Percentiles rank a stretch among this genome's conserved stretches.
Evolutionary conservation across 352 stramenopile species (phyloP).

Genomic region (Pythium phragmiticola): DNA sequence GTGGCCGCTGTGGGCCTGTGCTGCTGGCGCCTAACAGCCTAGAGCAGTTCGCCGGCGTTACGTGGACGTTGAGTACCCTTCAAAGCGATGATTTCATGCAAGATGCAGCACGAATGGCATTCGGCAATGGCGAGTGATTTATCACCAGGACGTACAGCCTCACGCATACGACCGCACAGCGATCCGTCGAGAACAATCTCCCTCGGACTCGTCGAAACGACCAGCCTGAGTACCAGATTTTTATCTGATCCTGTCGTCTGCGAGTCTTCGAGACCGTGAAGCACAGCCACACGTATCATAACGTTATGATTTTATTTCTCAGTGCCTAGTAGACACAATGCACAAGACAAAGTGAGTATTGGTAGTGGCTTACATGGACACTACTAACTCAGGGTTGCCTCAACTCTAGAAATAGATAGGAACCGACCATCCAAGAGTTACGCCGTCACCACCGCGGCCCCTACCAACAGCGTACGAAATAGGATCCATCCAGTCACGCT

Average conservation of each 20-base stretch:
- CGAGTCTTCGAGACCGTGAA: too few relatives aligned
- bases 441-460: not conserved
- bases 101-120: slow-evolving; percentile 23
- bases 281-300: too few relatives aligned
- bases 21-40: slow-evolving; percentile 27
- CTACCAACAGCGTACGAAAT: not conserved
- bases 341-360: not conserved
- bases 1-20: slow-evolving; percentile 21
- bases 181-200: slow-evolving; percentile 22
- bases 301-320: too few relatives aligned
- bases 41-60: slow-evolving; percentile 24
- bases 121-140: slow-evolving; percentile 29
- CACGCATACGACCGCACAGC: slow-evolving; percentile 26
- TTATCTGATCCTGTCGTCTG: slow-evolving; percentile 22
- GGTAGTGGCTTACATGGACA: slow-evolving; percentile 6
- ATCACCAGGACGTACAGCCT: slow-evolving; percentile 26
- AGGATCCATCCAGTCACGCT: too few relatives aligned
- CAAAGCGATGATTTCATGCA: slow-evolving; percentile 30
- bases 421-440: not conserved
- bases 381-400: too few relatives aligned
- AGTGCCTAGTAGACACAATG: too few relatives aligned
- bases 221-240: slow-evolving; percentile 25
- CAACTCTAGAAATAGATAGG: not conserved
- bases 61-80: slow-evolving; percentile 43
- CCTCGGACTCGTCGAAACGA: slow-evolving; percentile 20